Conservation (phyloP, 2,329 filamentous ascomycete genomes). For the Scorias spongiosa region DNA sequence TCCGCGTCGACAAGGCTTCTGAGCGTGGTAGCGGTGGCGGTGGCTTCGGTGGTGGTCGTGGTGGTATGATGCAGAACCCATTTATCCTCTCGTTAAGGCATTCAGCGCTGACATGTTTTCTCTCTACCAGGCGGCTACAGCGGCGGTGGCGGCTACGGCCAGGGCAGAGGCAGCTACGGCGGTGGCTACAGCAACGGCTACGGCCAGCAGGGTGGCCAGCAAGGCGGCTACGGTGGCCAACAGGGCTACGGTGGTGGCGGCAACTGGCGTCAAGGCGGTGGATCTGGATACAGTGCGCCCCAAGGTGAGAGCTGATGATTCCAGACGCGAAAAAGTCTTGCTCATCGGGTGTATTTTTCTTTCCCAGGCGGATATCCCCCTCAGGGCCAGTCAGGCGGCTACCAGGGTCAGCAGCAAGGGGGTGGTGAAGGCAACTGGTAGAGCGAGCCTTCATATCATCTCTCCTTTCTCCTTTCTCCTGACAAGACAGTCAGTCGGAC, state of each 20-base stretch:
- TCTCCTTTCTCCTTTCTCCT: slow-evolving; percentile 3
- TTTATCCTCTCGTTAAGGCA: background rate
- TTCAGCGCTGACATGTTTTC: too few species aligned
- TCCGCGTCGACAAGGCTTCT: slow-evolving; percentile 90
- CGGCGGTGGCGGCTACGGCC: slow-evolving; percentile 12
- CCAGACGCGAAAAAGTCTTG: background rate
- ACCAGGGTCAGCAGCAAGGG: slow-evolving; percentile 2
- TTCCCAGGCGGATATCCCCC: slow-evolving; percentile 14
- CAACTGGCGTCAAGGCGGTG: slow-evolving; percentile 15
- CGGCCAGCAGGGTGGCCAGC: slow-evolving; percentile 3
- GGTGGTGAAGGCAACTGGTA: slow-evolving; percentile 8
- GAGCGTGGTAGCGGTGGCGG: slow-evolving; percentile 56
- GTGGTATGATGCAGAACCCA: background rate
- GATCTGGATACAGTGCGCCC: slow-evolving; percentile 3
- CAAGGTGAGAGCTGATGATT: background rate
- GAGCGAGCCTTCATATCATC: slow-evolving; percentile 1
- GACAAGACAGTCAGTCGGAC: background rate
- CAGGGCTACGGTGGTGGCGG: slow-evolving; percentile 4
- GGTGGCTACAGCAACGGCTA: slow-evolving; percentile 10
- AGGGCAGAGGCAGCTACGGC: slow-evolving; percentile 14
- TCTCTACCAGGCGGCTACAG: slow-evolving; percentile 17
- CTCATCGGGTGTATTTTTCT: slow-evolving; percentile 5
- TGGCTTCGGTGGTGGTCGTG: slow-evolving; percentile 30
- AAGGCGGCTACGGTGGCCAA: slow-evolving; percentile 8
- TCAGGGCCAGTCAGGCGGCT: slow-evolving; percentile 12